These are phyloP conservation scores for Raffaelea albimanens DNA, from an alignment of 2,329 filamentous ascomycete genomes.

Conservation along the genomic window DNA sequence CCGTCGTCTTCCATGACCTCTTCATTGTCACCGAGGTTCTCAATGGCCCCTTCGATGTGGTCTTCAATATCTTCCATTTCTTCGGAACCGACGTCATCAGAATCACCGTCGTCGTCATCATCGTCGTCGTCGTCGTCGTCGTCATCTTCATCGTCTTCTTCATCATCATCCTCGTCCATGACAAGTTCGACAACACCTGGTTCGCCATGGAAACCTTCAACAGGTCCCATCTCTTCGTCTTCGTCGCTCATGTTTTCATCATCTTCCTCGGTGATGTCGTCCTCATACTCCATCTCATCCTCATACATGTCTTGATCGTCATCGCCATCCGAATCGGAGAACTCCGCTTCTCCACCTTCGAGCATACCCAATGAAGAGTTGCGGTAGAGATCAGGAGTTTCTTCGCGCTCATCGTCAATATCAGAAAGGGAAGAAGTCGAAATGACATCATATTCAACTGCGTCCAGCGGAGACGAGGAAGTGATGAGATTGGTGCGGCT, in stretches of 20 bases:
- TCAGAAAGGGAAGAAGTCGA: slow-evolving; percentile 86
- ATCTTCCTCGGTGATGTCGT: slow-evolving; percentile 68
- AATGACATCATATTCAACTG: slow-evolving; percentile 76
- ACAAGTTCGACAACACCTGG: slow-evolving; percentile 63
- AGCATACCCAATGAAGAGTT: slow-evolving; percentile 95
- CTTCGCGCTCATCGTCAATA: slow-evolving; percentile 75
- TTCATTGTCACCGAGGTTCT: slow-evolving; percentile 57
- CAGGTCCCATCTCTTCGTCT: slow-evolving; percentile 67
- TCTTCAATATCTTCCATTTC: slow-evolving; percentile 43
- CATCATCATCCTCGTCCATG: slow-evolving; percentile 60
- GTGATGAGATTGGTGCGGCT: slow-evolving; percentile 69
- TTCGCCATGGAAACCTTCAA: slow-evolving; percentile 63
- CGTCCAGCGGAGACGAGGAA: slow-evolving; percentile 53
- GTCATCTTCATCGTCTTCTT: slow-evolving; percentile 41
- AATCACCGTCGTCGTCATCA: slow-evolving; percentile 37
- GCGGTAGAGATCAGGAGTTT: slow-evolving; percentile 93
- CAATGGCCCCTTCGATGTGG: slow-evolving; percentile 44
- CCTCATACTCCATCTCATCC: slow-evolving; percentile 84
- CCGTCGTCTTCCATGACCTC: slow-evolving; percentile 51
- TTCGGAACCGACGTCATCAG: slow-evolving; percentile 31
- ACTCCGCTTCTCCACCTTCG: slow-evolving; percentile 68
- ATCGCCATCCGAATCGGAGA: slow-evolving; percentile 56
- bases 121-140: slow-evolving; percentile 23
- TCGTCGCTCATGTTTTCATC: slow-evolving; percentile 86
- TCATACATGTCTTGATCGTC: slow-evolving; percentile 91